Base-by-base conservation (phyloP, 2,329 filamentous ascomycete genomes). In the Colletotrichum sp. region DNA sequence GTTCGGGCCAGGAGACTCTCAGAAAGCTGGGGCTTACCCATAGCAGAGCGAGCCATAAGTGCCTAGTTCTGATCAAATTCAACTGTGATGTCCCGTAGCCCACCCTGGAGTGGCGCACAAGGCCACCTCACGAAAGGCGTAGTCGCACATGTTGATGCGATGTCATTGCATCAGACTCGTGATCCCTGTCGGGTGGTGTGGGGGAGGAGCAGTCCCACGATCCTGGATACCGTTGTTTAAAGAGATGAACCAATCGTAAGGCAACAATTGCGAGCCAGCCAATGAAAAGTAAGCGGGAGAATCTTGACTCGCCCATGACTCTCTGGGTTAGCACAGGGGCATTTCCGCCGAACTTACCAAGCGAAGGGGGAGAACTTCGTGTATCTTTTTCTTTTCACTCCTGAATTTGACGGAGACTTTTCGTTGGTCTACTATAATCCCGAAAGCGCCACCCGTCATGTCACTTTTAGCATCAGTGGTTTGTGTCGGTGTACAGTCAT, bases 381-480 rank as follows among this genome's bases (percentile, higher is more conserved):
- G 36, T 39, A 16, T 39, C 16, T 39, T 3, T 39, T 39, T 39
- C 36, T 18, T 39, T 39, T 18, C 16, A 39, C 16, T 39, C 2
- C 14, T 39, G 1, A 39, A 9, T 39, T 9, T 39, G 1, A 39
- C 36, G 36, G 36, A 39, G 36, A 18, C 0, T 8, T 39, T 5
- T 18, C 36, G 36, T 18, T 39, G 16, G 36, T 39, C 16, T 39
- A 18, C 36, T 39, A 0, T 39, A 1, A 18, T 0, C 16, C 36
- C 36, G 36, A 4, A 5, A 39, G 4, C 0, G 4, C 36, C 16
- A 39, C 16, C 7, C 0, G 1, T 10, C 36, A 2, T 3, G 8
- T 10, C 8, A 39, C 16, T 39, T 9, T 39, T 39, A 0, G 2
- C 36, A 10, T 18, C 36, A 39, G 36, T 10, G 36, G 4, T 10